Percentiles rank a stretch among this genome's conserved stretches.
Evolutionary conservation across 2,329 filamentous ascomycete species (phyloP).

Genomic region (Cladobotryum protrusum): DNA sequence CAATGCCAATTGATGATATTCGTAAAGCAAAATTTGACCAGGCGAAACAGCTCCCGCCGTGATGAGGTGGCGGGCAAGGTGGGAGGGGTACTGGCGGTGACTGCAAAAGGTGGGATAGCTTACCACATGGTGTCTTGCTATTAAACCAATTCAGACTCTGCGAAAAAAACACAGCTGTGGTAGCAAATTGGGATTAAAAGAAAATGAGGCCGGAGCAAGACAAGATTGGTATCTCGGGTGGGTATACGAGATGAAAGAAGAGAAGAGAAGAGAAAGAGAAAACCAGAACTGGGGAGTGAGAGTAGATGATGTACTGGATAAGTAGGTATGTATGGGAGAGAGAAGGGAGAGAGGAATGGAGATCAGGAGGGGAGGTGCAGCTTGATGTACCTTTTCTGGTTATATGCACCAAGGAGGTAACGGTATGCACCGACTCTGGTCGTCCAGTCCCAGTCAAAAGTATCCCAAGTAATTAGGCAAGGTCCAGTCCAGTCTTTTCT

Average conservation of each 20-base stretch:
- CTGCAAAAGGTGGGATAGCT: slow-evolving; percentile 10
- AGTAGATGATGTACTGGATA: too few species aligned
- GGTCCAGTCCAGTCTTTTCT: too few species aligned
- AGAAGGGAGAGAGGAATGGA: slow-evolving; percentile 3
- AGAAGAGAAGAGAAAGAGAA: slow-evolving; percentile 8
- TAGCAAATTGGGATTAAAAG: neutral
- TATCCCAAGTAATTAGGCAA: too few species aligned
- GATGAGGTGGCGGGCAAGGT: neutral
- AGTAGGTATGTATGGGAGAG: neutral
- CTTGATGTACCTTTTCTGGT: slow-evolving; percentile 7
- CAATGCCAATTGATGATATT: slow-evolving; percentile 3
- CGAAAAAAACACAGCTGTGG: neutral
- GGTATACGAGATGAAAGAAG: neutral
- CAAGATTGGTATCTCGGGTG: neutral
- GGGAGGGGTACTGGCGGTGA: slow-evolving; percentile 14
- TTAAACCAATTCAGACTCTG: neutral
- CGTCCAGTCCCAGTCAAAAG: too few species aligned
- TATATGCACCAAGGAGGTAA: too few species aligned
- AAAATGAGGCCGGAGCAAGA: slow-evolving; percentile 3
- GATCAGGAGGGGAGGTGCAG: slow-evolving; percentile 12
- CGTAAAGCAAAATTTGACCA: neutral
- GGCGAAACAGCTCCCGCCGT: neutral
- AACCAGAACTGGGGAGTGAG: neutral
- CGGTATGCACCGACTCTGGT: too few species aligned
- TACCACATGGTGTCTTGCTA: slow-evolving; percentile 19